These are phyloP conservation scores for Omphalotus olearius DNA, from an alignment of 1,284 basidiomycete species.

Conservation along the genomic window DNA sequence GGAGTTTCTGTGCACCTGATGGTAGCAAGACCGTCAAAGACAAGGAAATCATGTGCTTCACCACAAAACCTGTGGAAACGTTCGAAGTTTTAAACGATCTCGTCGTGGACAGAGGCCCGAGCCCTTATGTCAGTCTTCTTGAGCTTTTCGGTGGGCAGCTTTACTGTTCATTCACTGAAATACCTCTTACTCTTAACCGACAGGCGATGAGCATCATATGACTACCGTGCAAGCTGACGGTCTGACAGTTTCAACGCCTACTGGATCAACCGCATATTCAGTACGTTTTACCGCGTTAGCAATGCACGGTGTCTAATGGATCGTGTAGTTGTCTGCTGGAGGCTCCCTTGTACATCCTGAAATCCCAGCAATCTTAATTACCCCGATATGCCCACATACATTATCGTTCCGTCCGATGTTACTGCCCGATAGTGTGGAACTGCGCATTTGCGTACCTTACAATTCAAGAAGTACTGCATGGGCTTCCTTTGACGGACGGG, in stretches of 20 bases:
- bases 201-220: conserved; percentile 98
- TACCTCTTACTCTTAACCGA: conserved; percentile 37
- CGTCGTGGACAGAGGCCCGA: conserved; percentile 96
- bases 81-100: conserved; percentile 99
- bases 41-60: conserved; percentile 97
- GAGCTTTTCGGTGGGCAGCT: conserved; percentile 86
- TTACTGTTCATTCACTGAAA: neutral
- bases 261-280: conserved; percentile 97
- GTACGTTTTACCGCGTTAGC: conserved; percentile 37
- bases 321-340: conserved; percentile 84
- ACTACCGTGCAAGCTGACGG: conserved; percentile 99
- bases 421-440: conserved; percentile 96
- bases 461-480: conserved; percentile 98
- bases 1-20: conserved; percentile 30
- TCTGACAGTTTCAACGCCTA: conserved; percentile 93
- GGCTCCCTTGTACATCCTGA: conserved; percentile 98
- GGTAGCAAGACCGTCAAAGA: conserved; percentile 62
- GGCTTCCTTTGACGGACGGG: conserved; percentile 98
- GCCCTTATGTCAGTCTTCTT: conserved; percentile 93
- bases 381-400: conserved; percentile 98
- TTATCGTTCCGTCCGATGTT: conserved; percentile 99
- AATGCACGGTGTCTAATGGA: conserved; percentile 4
- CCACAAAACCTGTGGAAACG: conserved; percentile 91
- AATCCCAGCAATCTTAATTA: conserved; percentile 94
- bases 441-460: conserved; percentile 97